Evolutionary conservation across 2,329 filamentous ascomycete species (phyloP), one percentile per base, ranked within the genome.

Genomic region (Neonectria hederae): DNA sequence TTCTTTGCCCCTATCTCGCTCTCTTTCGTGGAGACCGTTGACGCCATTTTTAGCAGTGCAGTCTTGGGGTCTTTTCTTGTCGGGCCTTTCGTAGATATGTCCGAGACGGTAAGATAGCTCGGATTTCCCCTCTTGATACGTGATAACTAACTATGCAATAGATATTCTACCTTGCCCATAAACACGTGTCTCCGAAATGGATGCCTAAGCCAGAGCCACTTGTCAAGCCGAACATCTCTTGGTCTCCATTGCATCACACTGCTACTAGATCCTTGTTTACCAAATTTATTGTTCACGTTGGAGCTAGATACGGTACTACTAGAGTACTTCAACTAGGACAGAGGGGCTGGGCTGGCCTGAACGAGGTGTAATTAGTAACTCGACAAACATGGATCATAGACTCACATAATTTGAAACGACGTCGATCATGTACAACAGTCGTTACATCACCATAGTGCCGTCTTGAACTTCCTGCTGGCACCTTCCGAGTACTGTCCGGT

Each of bases 161-260:
- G 58, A 28, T 54, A 11, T 42, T 61, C 11, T 48, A 48, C 21
- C 24, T 61, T 14, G 22, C 24, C 10, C 58, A 61, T 14, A 40
- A 17, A 21, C 8, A 7, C 19, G 14, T 48, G 42, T 38, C 30
- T 13, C 58, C 42, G 5, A 22, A 24, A 40, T 61, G 51, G 58
- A 51, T 51, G 24, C 45, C 55, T 9, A 35, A 51, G 30, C 14
- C 45, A 13, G 17, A 48, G 8, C 14, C 22, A 6, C 55, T 58
- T 9, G 30, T 51, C 22, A 14, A 13, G 2, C 17, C 32, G 7
- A 38, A 19, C 10, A 22, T 7, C 22, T 28, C 14, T 5, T 51
- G 32, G 45, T 22, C 9, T 28, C 55, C 22, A 5, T 7, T 51
- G n/a, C n/a, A n/a, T n/a, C 32, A 35, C 32, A 17, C 14, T 35